Base-by-base conservation (phyloP, 768 basidiomycete species). In the Podaxis sp. region DNA sequence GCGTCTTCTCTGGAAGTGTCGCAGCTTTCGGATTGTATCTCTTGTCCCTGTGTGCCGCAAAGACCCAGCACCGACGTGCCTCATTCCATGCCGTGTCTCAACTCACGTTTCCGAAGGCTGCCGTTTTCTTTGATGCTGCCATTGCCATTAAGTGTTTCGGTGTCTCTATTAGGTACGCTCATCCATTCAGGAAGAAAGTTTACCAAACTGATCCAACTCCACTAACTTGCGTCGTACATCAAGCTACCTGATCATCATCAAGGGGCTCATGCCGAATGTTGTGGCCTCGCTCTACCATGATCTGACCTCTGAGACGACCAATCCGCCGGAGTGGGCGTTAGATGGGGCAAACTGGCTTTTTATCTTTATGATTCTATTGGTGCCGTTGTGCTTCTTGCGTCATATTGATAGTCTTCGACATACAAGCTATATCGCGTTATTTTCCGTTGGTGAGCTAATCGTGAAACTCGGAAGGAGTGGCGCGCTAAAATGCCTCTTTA, bases 91-190 rank as follows among this genome's bases (percentile, higher is more conserved):
- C 89, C 13, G 77, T 96, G 19, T 83, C 91, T 1, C 83, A 90
- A 71, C 76, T 98, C 66, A 96, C 96, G 0, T 97, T 94, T 73
- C 96, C 96, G 2, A 85, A 82, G 49, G 92, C 90, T 0, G 91
- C 90, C 0, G 78, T 93, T 41, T 91, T 93, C 73, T 96, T 98
- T 69, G 96, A 98, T 73, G 88, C 87, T 3, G 96, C 96, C 12
- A 94, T 98, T 67, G 94, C 94, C 9, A 89, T 88, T 72, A 98
- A 98, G 72, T 98, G 96, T 73, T 97, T 97, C 71, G 96, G 96
- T 19, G 96, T 98, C 2, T 94, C 93, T 37, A 88, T 96, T 68
- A 94, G 93, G 85, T 94, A 75, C 51, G 83, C 27, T 57, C 59
- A 36, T 49, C 38, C 59, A 57, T 49, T 53, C 57, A 49, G 41